A percentile compares a stretch with the other conserved stretches of the same genome.
phyloP scores from a whole-genome alignment of 495 filamentous ascomycete genomes.

The Trichoderma parareesei region DNA sequence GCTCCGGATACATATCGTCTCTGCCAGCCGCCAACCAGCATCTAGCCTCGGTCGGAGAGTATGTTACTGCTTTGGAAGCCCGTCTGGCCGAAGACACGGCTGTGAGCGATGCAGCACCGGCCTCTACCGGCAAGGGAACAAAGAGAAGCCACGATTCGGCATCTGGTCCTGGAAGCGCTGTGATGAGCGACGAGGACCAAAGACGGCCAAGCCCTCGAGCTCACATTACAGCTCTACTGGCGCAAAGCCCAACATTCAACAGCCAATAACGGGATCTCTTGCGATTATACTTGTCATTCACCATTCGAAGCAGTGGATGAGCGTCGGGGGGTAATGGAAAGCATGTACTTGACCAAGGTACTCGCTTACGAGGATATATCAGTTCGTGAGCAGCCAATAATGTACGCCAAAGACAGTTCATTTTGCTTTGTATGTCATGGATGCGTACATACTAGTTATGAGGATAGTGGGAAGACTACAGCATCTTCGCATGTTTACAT shows the following conservation, averaged over 20 bases:
- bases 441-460: no score
- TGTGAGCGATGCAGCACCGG: background rate
- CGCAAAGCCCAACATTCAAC: background rate
- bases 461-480: no score
- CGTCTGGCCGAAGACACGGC: background rate
- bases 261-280: background rate
- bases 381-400: no score
- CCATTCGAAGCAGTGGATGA: background rate
- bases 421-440: no score
- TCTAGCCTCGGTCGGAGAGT: background rate
- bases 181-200: background rate
- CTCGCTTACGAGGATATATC: no score
- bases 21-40: background rate
- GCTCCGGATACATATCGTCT: background rate
- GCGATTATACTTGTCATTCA: background rate
- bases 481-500: no score
- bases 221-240: background rate
- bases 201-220: background rate
- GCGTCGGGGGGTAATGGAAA: no score
- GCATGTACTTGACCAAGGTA: no score
- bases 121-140: background rate
- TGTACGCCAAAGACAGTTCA: no score
- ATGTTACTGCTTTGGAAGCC: background rate
- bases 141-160: background rate
- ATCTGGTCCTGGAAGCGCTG: background rate